Evolutionary conservation across 2,329 filamentous ascomycete species (phyloP).

Genomic region (Dissoconium aciculare): DNA sequence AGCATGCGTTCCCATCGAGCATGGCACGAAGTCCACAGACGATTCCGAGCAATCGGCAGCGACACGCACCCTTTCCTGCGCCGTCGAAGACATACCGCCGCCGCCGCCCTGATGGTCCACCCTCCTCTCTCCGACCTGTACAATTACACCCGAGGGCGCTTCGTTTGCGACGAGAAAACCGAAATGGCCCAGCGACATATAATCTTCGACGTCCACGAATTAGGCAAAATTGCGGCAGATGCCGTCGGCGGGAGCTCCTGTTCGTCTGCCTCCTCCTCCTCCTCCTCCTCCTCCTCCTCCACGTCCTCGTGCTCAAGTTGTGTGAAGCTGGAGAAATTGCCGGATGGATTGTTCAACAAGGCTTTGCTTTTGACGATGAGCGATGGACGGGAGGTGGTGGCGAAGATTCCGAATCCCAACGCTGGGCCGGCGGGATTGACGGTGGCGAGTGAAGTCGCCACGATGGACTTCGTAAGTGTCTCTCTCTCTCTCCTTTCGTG

Average conservation of each 20-base stretch:
- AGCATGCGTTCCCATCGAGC: too few species aligned
- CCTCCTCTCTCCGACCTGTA: constrained; percentile 7
- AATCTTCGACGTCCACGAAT: constrained; percentile 20
- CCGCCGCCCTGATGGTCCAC: too few species aligned
- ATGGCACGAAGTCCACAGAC: too few species aligned
- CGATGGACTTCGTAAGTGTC: constrained; percentile 21
- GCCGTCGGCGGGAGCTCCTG: constrained; percentile 14
- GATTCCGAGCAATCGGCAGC: too few species aligned
- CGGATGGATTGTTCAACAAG: constrained; percentile 19
- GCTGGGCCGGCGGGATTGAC: constrained; percentile 22
- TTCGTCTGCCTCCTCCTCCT: too few species aligned
- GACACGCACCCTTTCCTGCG: too few species aligned
- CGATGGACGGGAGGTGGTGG: constrained; percentile 22
- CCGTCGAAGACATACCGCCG: too few species aligned
- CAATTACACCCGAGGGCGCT: constrained; percentile 7
- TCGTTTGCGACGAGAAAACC: constrained; percentile 5
- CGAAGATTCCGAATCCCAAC: constrained; percentile 16
- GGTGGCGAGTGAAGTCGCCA: constrained; percentile 27
- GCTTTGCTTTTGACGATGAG: constrained; percentile 15
- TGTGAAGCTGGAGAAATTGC: constrained; percentile 18
- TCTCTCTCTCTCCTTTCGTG: not conserved
- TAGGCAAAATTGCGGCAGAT: constrained; percentile 17
- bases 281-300: too few species aligned
- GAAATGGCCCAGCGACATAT: constrained; percentile 9
- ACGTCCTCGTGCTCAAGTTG: too few species aligned